Percentiles rank a stretch among this genome's conserved stretches.
These are phyloP conservation scores for Jamesozyma gamospora DNA, from an alignment of 805 yeast genomes.

Conservation along the genomic window DNA sequence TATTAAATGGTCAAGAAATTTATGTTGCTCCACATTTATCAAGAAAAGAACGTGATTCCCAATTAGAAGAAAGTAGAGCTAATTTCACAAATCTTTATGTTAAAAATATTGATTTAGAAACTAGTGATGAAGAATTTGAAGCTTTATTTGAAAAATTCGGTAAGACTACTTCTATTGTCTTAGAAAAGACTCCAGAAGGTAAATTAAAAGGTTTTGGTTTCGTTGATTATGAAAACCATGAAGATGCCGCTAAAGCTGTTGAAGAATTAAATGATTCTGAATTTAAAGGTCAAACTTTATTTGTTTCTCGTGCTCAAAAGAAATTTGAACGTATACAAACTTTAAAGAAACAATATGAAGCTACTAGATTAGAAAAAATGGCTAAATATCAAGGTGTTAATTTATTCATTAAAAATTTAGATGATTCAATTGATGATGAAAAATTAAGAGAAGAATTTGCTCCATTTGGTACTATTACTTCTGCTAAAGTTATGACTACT, in stretches of 20 bases:
- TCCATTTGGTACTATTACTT: slow-evolving; percentile 89
- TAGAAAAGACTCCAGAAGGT: slow-evolving; percentile 75
- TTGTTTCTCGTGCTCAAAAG: slow-evolving; percentile 98
- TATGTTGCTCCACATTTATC: slow-evolving; percentile 91
- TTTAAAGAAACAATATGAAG: slow-evolving; percentile 89
- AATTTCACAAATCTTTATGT: slow-evolving; percentile 93
- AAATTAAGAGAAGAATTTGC: slow-evolving; percentile 83
- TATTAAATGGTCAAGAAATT: slow-evolving; percentile 90
- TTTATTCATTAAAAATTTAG: slow-evolving; percentile 93
- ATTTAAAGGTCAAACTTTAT: slow-evolving; percentile 72
- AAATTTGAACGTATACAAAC: slow-evolving; percentile 95
- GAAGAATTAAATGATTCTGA: slow-evolving; percentile 85
- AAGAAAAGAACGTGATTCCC: slow-evolving; percentile 88
- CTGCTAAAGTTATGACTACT: slow-evolving; percentile 93
- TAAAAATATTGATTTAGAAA: slow-evolving; percentile 74
- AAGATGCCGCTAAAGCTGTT: slow-evolving; percentile 81
- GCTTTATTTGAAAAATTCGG: slow-evolving; percentile 69
- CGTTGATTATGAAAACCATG: slow-evolving; percentile 82
- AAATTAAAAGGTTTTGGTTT: slow-evolving; percentile 94
- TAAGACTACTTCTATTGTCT: slow-evolving; percentile 68
- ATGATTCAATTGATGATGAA: slow-evolving; percentile 86
- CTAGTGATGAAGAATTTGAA: slow-evolving; percentile 59
- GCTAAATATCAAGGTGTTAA: slow-evolving; percentile 96
- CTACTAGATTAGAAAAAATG: slow-evolving; percentile 80
- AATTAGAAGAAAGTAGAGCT: slow-evolving; percentile 80